Conservation (phyloP, 1,139 yeast genomes). For the Komagataea norvegica region DNA sequence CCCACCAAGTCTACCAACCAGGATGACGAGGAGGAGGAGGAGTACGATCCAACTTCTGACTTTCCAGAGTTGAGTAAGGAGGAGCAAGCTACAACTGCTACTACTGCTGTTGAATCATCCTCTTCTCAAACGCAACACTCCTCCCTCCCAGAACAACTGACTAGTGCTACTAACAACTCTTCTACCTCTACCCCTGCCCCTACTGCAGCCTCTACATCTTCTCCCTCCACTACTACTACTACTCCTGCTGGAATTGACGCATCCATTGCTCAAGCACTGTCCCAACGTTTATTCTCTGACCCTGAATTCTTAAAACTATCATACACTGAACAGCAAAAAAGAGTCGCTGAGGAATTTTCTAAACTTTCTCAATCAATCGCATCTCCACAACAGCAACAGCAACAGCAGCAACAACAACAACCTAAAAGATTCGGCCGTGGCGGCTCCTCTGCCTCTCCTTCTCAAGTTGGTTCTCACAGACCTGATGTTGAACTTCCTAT, state of each 20-base stretch:
- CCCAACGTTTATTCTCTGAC: constrained; percentile 31
- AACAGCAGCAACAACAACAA: too few relatives aligned
- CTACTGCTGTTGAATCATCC: neutral
- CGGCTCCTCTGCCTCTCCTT: too few relatives aligned
- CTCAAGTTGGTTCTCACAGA: constrained; percentile 30
- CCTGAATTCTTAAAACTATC: constrained; percentile 35
- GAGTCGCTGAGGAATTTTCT: constrained; percentile 28
- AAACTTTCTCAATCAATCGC: constrained; percentile 18
- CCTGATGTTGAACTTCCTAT: constrained; percentile 56
- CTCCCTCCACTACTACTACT: constrained; percentile 3
- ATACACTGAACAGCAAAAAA: constrained; percentile 35
- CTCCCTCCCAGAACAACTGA: too few relatives aligned
- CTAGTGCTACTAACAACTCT: too few relatives aligned
- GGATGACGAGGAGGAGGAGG: constrained; percentile 15
- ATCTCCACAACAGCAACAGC: constrained; percentile 4
- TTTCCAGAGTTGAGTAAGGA: constrained; percentile 5
- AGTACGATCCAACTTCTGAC: constrained; percentile 17
- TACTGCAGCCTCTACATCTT: constrained; percentile 2
- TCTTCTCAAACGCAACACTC: neutral
- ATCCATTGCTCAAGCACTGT: constrained; percentile 11
- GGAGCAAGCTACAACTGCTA: constrained; percentile 5
- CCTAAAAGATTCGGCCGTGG: too few relatives aligned
- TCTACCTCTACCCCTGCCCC: constrained; percentile 4
- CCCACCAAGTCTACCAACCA: constrained; percentile 3
- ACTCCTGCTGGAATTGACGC: constrained; percentile 8